Base-by-base conservation (phyloP, 2,329 filamentous ascomycete species). In the Ophiocordyceps camponoti-saundersi region DNA sequence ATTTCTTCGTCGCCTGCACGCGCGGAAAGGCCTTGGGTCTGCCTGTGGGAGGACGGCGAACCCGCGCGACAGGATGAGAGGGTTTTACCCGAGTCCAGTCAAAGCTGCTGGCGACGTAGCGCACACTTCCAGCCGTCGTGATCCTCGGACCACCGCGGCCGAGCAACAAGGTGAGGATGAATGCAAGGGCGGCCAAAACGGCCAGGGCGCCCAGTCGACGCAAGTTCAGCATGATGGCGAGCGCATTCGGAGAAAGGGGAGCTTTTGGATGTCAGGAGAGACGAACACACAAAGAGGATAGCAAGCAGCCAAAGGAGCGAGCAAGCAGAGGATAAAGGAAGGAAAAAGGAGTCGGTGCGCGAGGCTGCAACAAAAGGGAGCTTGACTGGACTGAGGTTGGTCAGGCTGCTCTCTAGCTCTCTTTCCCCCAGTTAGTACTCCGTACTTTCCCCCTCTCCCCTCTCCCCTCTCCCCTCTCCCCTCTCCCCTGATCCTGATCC, bases 1-100 rank as follows among this genome's bases (percentile, higher is more conserved):
- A 43, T 64, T 55, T 58, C 41, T 52, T 50, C 48, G 29, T 49
- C 30, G 51, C 55, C 64, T 52, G 77, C 62, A 69, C 80, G 70
- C 49, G 53, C 15, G 64, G 60, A 32, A 65, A 51, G 15, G 51
- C 47, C 51, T 57, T 57, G 18, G 63, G 61, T 2, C 50, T 47
- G 30, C 63, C 67, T 16, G 54, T 48, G 1, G 69, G 69, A 16
- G 61, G 59, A 5, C 50, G 49, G 48, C 57, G 59, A 32, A 61
- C 52, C 30, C 58, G 53, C 12, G 56, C 53, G 23, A 59, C 57
- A 0, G 65, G 62, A 47, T 63, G 48, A 49, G 58, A 60, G 23
- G 61, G 48, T 29, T 53, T 55, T 36, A 57, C 56, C 48, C 56
- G 57, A 52, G 57, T 56, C 65, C 65, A 67, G 52, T 67, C 63